Percentiles rank a stretch among this genome's conserved stretches.
Conservation (phyloP, 2,329 filamentous ascomycete species). For the Westerdykella ornata region DNA sequence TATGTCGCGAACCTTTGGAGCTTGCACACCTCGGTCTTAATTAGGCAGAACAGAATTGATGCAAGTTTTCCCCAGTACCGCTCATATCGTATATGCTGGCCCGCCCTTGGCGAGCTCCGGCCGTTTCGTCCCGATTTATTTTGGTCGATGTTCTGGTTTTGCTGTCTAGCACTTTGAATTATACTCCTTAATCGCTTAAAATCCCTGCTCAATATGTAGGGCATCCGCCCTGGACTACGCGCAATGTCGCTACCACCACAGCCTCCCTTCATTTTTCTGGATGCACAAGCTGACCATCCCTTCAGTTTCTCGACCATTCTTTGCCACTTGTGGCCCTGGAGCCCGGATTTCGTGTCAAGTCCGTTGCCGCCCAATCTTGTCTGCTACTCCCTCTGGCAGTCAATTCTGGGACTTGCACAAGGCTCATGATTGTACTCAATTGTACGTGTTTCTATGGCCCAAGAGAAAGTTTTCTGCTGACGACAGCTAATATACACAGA, state of each 20-base stretch:
- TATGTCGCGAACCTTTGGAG: conserved; percentile 16
- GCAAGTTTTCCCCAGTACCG: conserved; percentile 27
- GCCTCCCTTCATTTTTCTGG: conserved; percentile 13
- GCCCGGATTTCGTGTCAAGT: conserved; percentile 8
- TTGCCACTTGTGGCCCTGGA: conserved; percentile 6
- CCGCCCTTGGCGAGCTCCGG: conserved; percentile 30
- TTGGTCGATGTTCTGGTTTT: conserved; percentile 22
- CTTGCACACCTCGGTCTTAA: conserved; percentile 18
- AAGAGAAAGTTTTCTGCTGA: background rate
- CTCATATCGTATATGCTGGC: conserved; percentile 30
- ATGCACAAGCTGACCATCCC: conserved; percentile 15
- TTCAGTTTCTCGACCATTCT: conserved; percentile 10
- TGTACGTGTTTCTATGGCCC: background rate
- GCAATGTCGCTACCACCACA: conserved; percentile 19
- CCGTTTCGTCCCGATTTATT: conserved; percentile 30
- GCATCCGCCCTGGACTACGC: conserved; percentile 21
- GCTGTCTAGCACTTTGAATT: conserved; percentile 31
- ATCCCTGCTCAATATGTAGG: conserved; percentile 33
- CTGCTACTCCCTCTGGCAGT: conserved; percentile 4
- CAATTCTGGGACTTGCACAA: conserved; percentile 4
- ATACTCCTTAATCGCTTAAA: conserved; percentile 28
- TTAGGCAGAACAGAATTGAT: conserved; percentile 31
- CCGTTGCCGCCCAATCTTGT: conserved; percentile 13
- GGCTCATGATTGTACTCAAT: background rate
- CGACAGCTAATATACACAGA: background rate